Conservation (phyloP, 352 stramenopile genomes). For the Globisporangium canariense region DNA sequence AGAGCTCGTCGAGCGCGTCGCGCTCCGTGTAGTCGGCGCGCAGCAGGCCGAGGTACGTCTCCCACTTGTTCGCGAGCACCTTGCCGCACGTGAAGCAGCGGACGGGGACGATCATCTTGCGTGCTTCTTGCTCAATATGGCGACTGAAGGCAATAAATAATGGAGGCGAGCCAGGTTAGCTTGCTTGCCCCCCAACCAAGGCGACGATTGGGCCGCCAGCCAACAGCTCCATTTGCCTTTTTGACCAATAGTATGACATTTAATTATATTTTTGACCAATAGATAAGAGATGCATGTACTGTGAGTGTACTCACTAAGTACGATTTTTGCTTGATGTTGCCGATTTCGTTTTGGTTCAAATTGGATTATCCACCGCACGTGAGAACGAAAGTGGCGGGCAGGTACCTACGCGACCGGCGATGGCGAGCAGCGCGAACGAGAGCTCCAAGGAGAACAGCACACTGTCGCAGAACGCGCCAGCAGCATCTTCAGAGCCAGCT, state of each 20-base stretch:
- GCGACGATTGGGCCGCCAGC: conserved; percentile 13
- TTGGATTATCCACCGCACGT: not conserved
- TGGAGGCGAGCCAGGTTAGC: too few species aligned
- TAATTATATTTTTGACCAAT: not conserved
- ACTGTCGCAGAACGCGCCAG: not conserved
- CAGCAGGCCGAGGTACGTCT: conserved; percentile 97
- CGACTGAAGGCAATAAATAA: not conserved
- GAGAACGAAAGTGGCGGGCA: not conserved
- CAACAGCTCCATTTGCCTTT: conserved; percentile 11
- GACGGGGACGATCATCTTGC: conserved; percentile 98
- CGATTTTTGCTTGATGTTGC: not conserved
- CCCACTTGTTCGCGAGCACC: conserved; percentile 99
- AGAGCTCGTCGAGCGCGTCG: conserved; percentile 97
- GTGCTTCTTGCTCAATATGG: not conserved
- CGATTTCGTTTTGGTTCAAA: conserved; percentile 6
- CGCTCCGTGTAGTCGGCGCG: conserved; percentile 97
- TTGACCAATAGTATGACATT: not conserved
- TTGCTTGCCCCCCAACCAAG: not conserved
- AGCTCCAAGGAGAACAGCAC: conserved; percentile 13
- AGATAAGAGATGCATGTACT: not conserved
- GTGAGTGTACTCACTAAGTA: conserved; percentile 2
- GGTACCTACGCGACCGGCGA: not conserved
- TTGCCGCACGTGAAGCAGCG: conserved; percentile 99
- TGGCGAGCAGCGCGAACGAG: conserved; percentile 3
- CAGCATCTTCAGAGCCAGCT: too few species aligned